Evolutionary conservation across 73 alveolate genomes (phyloP).

Genomic region (Tetrahymena thermophila): DNA sequence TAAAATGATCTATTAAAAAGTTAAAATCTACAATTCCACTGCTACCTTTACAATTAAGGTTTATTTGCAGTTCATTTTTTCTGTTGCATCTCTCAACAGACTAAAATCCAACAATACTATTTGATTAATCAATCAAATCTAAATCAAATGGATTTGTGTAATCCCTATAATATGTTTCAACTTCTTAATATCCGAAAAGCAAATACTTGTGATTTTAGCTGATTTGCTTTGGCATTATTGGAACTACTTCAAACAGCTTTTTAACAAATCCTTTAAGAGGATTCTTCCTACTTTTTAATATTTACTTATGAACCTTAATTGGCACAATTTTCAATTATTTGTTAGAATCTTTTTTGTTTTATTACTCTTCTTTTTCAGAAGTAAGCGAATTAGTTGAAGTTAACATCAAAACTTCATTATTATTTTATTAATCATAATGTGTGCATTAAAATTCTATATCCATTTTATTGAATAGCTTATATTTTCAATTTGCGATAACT

Average conservation of each 20-base stretch:
- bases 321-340: neutral
- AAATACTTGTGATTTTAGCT: neutral
- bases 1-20: neutral
- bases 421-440: too few species aligned
- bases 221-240: neutral
- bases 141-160: neutral
- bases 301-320: neutral
- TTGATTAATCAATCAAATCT: neutral
- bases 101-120: neutral
- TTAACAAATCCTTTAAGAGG: neutral
- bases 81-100: neutral
- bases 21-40: neutral
- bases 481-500: too few species aligned
- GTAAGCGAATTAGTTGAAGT: neutral
- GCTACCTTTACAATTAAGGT: neutral
- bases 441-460: neutral
- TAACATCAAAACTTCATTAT: neutral
- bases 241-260: neutral
- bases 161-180: neutral
- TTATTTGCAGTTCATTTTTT: neutral
- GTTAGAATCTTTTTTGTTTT: neutral
- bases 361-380: neutral
- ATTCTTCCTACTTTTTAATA: neutral
- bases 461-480: too few species aligned
- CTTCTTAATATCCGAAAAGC: neutral